Evolutionary conservation across 257 asterid genomes (phyloP).

Genomic region (Capsicum baccatum): DNA sequence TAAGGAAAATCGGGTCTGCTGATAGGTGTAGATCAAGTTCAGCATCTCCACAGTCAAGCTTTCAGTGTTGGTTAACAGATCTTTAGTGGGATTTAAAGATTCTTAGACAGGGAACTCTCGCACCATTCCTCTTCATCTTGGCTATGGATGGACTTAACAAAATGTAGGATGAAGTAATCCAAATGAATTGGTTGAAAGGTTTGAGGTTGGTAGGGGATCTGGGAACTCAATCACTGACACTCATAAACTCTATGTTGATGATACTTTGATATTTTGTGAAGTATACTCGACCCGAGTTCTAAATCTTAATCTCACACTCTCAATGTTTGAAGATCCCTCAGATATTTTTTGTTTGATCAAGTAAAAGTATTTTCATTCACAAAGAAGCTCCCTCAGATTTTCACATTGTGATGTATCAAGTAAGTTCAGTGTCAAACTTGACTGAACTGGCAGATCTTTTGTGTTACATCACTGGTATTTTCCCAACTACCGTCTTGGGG

Average conservation of each 20-base stretch:
- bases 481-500: not conserved
- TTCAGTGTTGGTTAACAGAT: not conserved
- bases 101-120: not conserved
- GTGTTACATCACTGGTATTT: not conserved
- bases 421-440: not conserved
- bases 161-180: not conserved
- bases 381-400: not conserved
- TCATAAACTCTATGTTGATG: not conserved
- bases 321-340: not conserved
- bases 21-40: not conserved
- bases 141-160: not conserved
- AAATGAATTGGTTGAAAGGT: not conserved
- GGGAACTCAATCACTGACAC: not conserved
- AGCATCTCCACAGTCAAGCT: not conserved
- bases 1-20: too few relatives aligned
- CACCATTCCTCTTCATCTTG: not conserved
- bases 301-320: not conserved
- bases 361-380: too few relatives aligned
- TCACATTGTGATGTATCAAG: not conserved
- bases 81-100: not conserved
- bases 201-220: not conserved
- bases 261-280: not conserved
- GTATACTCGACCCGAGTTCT: not conserved
- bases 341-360: too few relatives aligned
- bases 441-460: not conserved